phyloP scores from a whole-genome alignment of 2,329 filamentous ascomycete genomes.

The Alternaria ventricosa region DNA sequence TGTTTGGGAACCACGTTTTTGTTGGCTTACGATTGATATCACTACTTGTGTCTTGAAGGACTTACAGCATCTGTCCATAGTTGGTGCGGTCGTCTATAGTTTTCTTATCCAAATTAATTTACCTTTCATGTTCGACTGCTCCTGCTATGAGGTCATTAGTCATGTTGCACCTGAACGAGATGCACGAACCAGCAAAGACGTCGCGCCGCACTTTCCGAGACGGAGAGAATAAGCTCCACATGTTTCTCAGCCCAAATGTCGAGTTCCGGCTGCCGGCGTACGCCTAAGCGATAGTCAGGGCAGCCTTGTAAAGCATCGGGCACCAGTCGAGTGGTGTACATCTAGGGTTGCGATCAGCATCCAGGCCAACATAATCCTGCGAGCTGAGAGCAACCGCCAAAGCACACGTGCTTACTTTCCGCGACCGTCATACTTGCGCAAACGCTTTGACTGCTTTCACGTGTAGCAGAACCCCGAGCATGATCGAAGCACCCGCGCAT shows the following conservation, averaged over 20 bases:
- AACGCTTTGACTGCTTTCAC: neutral
- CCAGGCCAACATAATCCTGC: constrained; percentile 17
- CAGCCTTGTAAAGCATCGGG: constrained; percentile 22
- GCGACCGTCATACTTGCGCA: constrained; percentile 12
- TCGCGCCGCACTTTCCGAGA: constrained; percentile 5
- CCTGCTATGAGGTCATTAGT: constrained; percentile 10
- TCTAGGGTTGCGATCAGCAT: constrained; percentile 21
- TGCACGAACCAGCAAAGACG: neutral
- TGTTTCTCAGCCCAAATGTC: constrained; percentile 10
- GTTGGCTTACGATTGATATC: neutral
- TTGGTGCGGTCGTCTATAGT: neutral
- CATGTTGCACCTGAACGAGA: constrained; percentile 1
- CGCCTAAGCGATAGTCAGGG: constrained; percentile 16
- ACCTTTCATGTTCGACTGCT: neutral
- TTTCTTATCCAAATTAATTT: neutral
- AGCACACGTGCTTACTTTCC: constrained; percentile 34
- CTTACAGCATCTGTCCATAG: neutral
- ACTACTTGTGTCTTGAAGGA: neutral
- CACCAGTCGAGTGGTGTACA: constrained; percentile 23
- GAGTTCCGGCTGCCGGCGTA: constrained; percentile 12
- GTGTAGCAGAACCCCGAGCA: constrained; percentile 22
- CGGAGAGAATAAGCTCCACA: constrained; percentile 1
- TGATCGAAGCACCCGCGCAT: constrained; percentile 22
- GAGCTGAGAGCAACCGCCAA: constrained; percentile 23
- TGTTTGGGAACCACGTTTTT: neutral